A percentile compares a stretch with the other conserved stretches of the same genome.
phyloP scores from a whole-genome alignment of 1,284 basidiomycete genomes.

The Cystobasidium sp. region DNA sequence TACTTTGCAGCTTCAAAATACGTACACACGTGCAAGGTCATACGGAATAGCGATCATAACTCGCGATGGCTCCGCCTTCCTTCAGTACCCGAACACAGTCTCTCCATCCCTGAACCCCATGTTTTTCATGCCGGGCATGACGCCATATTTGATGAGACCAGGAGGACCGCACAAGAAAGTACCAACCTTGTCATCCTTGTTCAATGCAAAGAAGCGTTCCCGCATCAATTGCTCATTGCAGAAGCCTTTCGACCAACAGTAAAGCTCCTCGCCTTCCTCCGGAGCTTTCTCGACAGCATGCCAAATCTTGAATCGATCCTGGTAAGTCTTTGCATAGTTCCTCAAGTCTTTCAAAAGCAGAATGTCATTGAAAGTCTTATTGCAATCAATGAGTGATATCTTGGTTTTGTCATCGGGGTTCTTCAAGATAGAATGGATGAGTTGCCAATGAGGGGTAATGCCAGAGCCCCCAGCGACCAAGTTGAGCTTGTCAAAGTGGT shows the following conservation, averaged over 20 bases:
- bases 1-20: too few species aligned
- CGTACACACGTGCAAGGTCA: too few species aligned
- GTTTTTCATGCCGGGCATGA: slow-evolving; percentile 40
- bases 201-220: slow-evolving; percentile 43
- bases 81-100: slow-evolving; percentile 47
- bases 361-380: slow-evolving; percentile 57
- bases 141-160: slow-evolving; percentile 44
- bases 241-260: slow-evolving; percentile 42
- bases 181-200: slow-evolving; percentile 40
- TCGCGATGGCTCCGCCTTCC: too few species aligned
- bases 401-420: slow-evolving; percentile 56
- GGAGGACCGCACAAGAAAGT: slow-evolving; percentile 46
- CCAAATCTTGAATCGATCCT: slow-evolving; percentile 46
- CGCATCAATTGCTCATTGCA: slow-evolving; percentile 46
- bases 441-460: slow-evolving; percentile 62
- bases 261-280: slow-evolving; percentile 42
- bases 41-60: too few species aligned
- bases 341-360: slow-evolving; percentile 56
- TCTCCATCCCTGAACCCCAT: slow-evolving; percentile 46
- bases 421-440: slow-evolving; percentile 55
- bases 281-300: slow-evolving; percentile 39
- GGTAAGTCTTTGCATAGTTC: slow-evolving; percentile 30
- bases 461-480: slow-evolving; percentile 56
- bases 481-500: slow-evolving; percentile 47
- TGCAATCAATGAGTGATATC: slow-evolving; percentile 57